phyloP scores from a whole-genome alignment of 805 yeast species.

The Yamadazyma olivae region DNA sequence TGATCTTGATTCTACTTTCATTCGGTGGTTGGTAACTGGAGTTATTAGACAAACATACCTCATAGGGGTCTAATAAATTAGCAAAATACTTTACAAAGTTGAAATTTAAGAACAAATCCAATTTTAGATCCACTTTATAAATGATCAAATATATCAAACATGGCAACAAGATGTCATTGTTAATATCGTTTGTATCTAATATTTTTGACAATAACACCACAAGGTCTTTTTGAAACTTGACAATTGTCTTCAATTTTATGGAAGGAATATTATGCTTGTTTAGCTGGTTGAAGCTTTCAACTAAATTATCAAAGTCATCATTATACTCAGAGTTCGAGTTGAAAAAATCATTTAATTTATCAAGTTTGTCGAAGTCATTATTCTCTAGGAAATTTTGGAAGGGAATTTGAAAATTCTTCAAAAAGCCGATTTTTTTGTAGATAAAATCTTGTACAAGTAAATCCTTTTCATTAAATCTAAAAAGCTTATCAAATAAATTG shows the following conservation, averaged over 20 bases:
- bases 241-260: conserved; percentile 27
- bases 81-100: conserved; percentile 34
- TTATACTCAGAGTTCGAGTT: background rate
- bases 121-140: conserved; percentile 16
- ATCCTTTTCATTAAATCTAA: conserved; percentile 37
- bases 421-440: conserved; percentile 27
- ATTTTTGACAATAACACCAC: conserved; percentile 16
- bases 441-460: conserved; percentile 32
- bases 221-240: conserved; percentile 29
- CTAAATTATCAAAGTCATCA: conserved; percentile 11
- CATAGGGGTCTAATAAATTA: conserved; percentile 30
- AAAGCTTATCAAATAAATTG: conserved; percentile 35
- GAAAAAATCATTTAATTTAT: conserved; percentile 5
- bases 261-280: conserved; percentile 26
- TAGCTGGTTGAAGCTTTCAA: conserved; percentile 16
- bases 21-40: conserved; percentile 6
- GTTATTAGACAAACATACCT: conserved; percentile 16
- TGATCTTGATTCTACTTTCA: conserved; percentile 13
- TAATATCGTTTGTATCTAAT: conserved; percentile 22
- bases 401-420: conserved; percentile 24
- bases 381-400: conserved; percentile 28
- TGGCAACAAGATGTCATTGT: conserved; percentile 40
- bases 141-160: conserved; percentile 34
- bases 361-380: conserved; percentile 9
- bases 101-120: conserved; percentile 34